Conservation (phyloP, 352 stramenopile genomes). For the Phytophthora podocarpi region DNA sequence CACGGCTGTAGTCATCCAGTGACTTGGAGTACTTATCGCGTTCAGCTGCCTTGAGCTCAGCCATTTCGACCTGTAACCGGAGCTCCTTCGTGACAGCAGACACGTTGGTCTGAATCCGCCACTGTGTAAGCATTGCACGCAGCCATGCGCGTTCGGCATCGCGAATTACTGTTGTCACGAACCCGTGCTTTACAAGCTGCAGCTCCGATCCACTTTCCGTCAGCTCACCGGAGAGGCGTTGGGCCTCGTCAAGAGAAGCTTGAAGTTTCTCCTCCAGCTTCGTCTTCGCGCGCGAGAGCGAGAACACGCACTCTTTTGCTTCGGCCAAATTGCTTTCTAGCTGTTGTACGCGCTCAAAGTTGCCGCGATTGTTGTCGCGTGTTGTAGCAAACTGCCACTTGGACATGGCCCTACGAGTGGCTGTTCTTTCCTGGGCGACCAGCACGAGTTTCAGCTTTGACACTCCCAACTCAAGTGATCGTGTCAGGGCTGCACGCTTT, state of each 20-base stretch:
- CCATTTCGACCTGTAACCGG: conserved; percentile 55
- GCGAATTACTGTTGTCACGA: conserved; percentile 54
- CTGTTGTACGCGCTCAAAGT: conserved; percentile 32
- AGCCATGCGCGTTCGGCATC: conserved; percentile 52
- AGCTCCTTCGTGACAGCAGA: conserved; percentile 47
- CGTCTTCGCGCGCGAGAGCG: conserved; percentile 62
- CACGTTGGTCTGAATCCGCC: conserved; percentile 46
- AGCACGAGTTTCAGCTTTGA: conserved; percentile 38
- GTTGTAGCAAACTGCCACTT: conserved; percentile 41
- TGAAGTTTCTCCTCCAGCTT: conserved; percentile 66
- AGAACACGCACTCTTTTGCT: conserved; percentile 79
- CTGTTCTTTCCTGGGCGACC: conserved; percentile 13
- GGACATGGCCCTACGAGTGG: conserved; percentile 17
- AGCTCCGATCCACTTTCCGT: conserved; percentile 56
- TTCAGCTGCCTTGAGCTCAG: conserved; percentile 58
- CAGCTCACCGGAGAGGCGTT: conserved; percentile 48
- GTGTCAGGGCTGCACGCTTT: conserved; percentile 1
- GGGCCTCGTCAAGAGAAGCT: conserved; percentile 30
- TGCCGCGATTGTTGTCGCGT: conserved; percentile 24
- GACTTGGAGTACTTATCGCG: conserved; percentile 68
- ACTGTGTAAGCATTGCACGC: conserved; percentile 47
- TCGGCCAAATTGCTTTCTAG: conserved; percentile 45
- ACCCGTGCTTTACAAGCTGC: conserved; percentile 75
- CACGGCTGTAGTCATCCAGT: conserved; percentile 74
- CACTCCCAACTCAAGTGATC: conserved; percentile 15